Evolutionary conservation across 2,329 filamentous ascomycete species (phyloP), one percentile per base, ranked within the genome.

Genomic region (Chaetothyriales sp.): DNA sequence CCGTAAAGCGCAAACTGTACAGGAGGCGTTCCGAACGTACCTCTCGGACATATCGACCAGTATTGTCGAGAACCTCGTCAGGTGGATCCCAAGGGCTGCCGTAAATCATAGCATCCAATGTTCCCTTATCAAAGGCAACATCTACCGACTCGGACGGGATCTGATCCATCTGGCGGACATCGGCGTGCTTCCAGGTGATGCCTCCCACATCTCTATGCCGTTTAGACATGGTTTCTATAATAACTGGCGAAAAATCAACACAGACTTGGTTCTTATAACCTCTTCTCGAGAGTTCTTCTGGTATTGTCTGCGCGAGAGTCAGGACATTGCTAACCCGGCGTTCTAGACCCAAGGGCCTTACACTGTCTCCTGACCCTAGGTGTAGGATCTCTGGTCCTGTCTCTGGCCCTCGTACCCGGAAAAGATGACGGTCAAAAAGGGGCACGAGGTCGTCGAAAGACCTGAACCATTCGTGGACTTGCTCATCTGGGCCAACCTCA

Each of bases 41-140:
- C 67, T 79, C 74, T 19, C 67, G 63, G 5, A 78, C 63, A 57
- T 79, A 80, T 20, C 63, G 64, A 4, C 67, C 61, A 5, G 70
- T 75, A 57, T 77, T 77, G 0, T 72, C 64, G 37, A 65, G 57
- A 0, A 77, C 74, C 33, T 75, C 70, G 5, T 69, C 66, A 0
- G 74, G 75, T 1, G 76, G 76, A 54, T 65, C 71, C 75, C 75
- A 78, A 0, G 70, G 71, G 55, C 70, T 76, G 1, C 76, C 75
- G 58, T 75, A 67, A 29, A 79, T 74, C 71, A 79, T 77, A 46
- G 72, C 74, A 62, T 79, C 75, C 2, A 79, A 64, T 1, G 75
- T 78, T 2, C 70, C 70, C 61, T 80, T 80, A 56, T 79, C 75
- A 56, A 82, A 78, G 9, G 77, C 77, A 5, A 81, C 68, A 57